These are phyloP conservation scores for Aspergillus brunneoviolaceus DNA, from an alignment of 2,329 filamentous ascomycete genomes.

Conservation along the genomic window DNA sequence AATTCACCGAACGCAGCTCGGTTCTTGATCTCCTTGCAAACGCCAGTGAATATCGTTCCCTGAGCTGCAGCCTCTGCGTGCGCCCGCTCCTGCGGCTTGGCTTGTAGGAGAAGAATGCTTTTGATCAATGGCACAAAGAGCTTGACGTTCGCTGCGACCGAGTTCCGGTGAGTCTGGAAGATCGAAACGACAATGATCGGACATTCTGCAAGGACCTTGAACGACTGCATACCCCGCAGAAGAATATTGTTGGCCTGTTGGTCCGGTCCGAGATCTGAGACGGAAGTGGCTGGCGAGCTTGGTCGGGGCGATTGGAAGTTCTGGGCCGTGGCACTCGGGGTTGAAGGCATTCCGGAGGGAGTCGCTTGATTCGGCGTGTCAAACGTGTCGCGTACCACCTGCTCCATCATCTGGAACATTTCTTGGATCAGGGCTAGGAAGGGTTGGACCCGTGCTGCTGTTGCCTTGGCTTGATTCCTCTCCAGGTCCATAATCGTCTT, in stretches of 20 bases:
- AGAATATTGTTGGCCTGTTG: slow-evolving; percentile 79
- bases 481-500: slow-evolving; percentile 98
- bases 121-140: slow-evolving; percentile 94
- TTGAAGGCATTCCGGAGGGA: slow-evolving; percentile 52
- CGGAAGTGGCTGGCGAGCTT: slow-evolving; percentile 79
- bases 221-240: slow-evolving; percentile 94
- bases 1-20: slow-evolving; percentile 94
- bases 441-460: slow-evolving; percentile 77
- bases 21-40: slow-evolving; percentile 91
- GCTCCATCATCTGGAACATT: slow-evolving; percentile 92
- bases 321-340: slow-evolving; percentile 54
- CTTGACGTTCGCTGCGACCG: slow-evolving; percentile 81
- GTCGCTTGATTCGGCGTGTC: slow-evolving; percentile 67
- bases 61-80: slow-evolving; percentile 79
- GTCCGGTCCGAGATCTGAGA: slow-evolving; percentile 77
- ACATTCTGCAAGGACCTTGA: slow-evolving; percentile 96
- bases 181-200: slow-evolving; percentile 98
- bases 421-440: slow-evolving; percentile 93
- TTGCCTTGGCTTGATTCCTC: slow-evolving; percentile 82
- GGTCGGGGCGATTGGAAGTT: slow-evolving; percentile 86
- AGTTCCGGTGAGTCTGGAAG: slow-evolving; percentile 84
- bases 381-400: slow-evolving; percentile 91
- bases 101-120: slow-evolving; percentile 80
- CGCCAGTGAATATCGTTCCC: slow-evolving; percentile 83
- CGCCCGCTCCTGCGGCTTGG: slow-evolving; percentile 87